Evolutionary conservation across 1,139 yeast genomes (phyloP).

Genomic region (Sugiyamaella pinicola): DNA sequence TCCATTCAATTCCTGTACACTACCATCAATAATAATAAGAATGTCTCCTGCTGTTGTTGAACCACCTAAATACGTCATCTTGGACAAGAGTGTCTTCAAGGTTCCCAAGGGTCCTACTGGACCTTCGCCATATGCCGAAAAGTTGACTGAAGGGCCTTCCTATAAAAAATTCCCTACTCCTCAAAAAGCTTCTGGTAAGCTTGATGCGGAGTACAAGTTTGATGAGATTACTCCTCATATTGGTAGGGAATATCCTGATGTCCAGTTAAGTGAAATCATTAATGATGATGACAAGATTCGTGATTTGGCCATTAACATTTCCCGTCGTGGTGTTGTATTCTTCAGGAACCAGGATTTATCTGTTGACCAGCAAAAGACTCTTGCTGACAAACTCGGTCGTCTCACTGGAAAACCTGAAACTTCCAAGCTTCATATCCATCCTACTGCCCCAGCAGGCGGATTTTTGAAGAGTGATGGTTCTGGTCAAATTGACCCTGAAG

Average conservation of each 20-base stretch:
- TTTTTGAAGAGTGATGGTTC: constrained; percentile 27
- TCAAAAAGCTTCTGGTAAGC: constrained; percentile 26
- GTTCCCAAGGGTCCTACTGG: constrained; percentile 27
- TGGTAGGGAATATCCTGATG: constrained; percentile 36
- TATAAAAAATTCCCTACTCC: constrained; percentile 25
- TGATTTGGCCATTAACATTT: constrained; percentile 63
- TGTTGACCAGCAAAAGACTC: constrained; percentile 52
- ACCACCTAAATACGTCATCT: constrained; percentile 22
- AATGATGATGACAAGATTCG: constrained; percentile 50
- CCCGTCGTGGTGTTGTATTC: constrained; percentile 66
- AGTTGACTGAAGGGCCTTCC: constrained; percentile 25
- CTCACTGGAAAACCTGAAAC: constrained; percentile 68
- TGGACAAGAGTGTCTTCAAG: constrained; percentile 8
- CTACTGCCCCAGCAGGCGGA: constrained; percentile 39
- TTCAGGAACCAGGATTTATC: constrained; percentile 67
- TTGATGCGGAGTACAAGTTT: constrained; percentile 33
- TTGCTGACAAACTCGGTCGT: constrained; percentile 61
- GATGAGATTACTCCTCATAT: constrained; percentile 37
- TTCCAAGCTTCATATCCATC: constrained; percentile 57
- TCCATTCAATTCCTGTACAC: too few species aligned
- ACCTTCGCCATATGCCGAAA: constrained; percentile 36
- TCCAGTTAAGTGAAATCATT: constrained; percentile 49
- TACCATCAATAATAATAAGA: too few species aligned
- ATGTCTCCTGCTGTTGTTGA: too few species aligned
- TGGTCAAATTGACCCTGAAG: constrained; percentile 30